Percentiles rank a stretch among this genome's conserved stretches.
Conservation (phyloP, 140 eudicot species). For the Ambrosia hybrid region DNA sequence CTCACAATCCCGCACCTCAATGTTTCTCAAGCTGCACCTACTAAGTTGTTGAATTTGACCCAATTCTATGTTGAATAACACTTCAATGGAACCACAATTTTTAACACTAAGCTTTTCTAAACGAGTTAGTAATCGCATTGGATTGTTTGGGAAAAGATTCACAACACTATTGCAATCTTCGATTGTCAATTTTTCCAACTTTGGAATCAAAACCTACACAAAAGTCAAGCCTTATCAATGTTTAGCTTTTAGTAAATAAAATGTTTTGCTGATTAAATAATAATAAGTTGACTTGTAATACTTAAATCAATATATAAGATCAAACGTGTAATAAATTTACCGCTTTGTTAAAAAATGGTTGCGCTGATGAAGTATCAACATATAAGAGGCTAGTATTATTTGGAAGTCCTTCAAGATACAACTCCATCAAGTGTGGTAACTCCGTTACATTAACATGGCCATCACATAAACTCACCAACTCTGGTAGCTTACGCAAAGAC, state of each 20-base stretch:
- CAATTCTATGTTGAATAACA: background rate
- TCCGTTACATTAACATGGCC: background rate
- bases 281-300: background rate
- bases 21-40: background rate
- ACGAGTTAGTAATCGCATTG: background rate
- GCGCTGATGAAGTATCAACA: no score
- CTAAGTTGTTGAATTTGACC: background rate
- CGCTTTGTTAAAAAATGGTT: background rate
- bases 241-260: no score
- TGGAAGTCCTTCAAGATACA: background rate
- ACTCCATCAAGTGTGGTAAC: constrained; percentile 1
- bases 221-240: background rate
- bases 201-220: background rate
- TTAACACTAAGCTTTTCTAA: background rate
- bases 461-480: background rate
- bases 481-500: background rate
- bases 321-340: background rate
- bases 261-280: no score
- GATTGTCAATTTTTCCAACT: background rate
- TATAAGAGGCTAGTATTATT: background rate
- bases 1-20: background rate
- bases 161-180: no score
- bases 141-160: no score
- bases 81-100: background rate
- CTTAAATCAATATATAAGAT: background rate